These are phyloP conservation scores for Gnomoniopsis sp. DNA, from an alignment of 2,329 filamentous ascomycete genomes.

Conservation along the genomic window DNA sequence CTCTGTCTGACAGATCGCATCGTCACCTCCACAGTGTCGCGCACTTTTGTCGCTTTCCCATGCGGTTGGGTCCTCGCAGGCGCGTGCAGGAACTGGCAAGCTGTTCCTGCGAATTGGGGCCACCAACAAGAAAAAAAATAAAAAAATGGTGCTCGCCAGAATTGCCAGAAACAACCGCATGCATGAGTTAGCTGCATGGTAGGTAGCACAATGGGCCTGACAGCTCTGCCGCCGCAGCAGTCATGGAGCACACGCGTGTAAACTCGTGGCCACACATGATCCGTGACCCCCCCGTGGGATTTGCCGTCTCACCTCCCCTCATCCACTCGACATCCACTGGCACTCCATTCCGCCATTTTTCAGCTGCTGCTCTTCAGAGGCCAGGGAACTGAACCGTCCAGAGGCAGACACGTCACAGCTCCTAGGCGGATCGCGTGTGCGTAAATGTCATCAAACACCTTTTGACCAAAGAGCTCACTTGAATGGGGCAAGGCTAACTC, in stretches of 20 bases:
- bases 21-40: background rate
- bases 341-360: background rate
- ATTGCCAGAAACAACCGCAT: background rate
- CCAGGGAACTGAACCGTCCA: background rate
- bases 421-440: background rate
- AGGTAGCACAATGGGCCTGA: background rate
- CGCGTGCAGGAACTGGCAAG: background rate
- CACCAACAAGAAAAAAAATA: background rate
- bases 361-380: background rate
- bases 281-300: background rate
- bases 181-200: slow-evolving; percentile 2
- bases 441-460: background rate
- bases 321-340: background rate
- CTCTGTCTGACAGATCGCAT: background rate
- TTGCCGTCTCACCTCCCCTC: background rate
- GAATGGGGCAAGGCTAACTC: background rate
- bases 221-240: background rate
- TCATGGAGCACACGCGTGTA: background rate
- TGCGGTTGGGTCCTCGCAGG: background rate
- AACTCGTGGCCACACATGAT: background rate
- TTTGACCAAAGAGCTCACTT: background rate
- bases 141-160: no score
- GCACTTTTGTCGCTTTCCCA: background rate
- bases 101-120: background rate
- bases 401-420: slow-evolving; percentile 1